Base-by-base conservation (phyloP, 2,329 filamentous ascomycete species). In the Stagonosporopsis rhizophila region DNA sequence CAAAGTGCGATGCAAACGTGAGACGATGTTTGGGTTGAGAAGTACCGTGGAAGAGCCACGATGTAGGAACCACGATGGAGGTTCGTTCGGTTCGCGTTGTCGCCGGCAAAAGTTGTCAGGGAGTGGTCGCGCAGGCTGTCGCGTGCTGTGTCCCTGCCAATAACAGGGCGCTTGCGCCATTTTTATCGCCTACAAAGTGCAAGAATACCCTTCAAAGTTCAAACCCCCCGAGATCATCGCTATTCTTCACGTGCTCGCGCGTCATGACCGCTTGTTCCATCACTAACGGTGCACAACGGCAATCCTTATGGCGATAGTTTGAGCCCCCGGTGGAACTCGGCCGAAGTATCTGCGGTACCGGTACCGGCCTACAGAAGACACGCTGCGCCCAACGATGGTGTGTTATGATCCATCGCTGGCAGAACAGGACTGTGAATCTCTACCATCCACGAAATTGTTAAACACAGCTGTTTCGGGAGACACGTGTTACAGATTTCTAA, bases 31-130 rank as follows among this genome's bases (percentile, higher is more conserved):
- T 22, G 42, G 12, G 23, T 25, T 17, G 20, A 23, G n/a, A 38
- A 45, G 20, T 15, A 38, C 46, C 35, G 34, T 42, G 45, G 32
- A 49, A 39, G 30, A 14, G 3, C 28, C 6, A 34, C 12, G 44
- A 45, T 49, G 49, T 34, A 30, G 20, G 25, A 3, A 25, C 8
- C 23, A 25, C 23, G 23, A 25, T 25, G 23, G 23, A 2, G 23
- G 23, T 52, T 41, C 9, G 27, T 9, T 39, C 14, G 47, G 30
- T 14, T 42, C 44, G 47, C 42, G 25, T 40, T 48, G 19, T 30
- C 30, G 30, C 46, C 47, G 53, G 53, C 47, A 52, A 52, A 52
- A 56, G 47, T 56, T 56, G 53, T 56, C 42, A 34, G 27, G 40
- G 17, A 25, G 40, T 44, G 42, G 40, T 45, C 35, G 45, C 37